Percentiles rank a stretch among this genome's conserved stretches.
Evolutionary conservation across 306 rosid species (phyloP).

Genomic region (Pyrus bretschneideri): DNA sequence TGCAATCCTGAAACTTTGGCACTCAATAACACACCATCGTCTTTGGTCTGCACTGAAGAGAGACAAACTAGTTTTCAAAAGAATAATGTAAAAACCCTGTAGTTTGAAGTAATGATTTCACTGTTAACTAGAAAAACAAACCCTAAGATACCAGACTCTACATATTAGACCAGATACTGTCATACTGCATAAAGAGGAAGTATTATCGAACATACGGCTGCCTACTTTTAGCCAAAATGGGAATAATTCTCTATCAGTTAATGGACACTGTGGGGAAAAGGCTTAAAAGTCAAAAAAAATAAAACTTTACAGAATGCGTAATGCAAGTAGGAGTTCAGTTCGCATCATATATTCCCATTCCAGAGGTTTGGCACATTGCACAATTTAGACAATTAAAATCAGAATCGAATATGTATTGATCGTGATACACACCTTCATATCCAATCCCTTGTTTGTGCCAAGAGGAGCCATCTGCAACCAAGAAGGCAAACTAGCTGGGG

Average conservation of each 20-base stretch:
- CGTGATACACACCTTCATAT: constrained; percentile 61
- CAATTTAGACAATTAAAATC: not conserved
- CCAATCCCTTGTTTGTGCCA: constrained; percentile 34
- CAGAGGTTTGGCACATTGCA: not conserved
- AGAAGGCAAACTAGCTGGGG: constrained; percentile 55
- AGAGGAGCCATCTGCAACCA: constrained; percentile 61
- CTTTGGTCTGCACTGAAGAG: constrained; percentile 98
- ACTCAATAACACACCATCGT: constrained; percentile 54
- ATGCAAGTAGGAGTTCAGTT: not conserved
- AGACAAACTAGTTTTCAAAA: constrained; percentile 56
- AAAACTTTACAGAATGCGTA: not conserved
- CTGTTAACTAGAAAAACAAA: not conserved
- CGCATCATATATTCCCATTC: not conserved
- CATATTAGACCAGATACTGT: too few species aligned
- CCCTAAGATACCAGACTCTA: too few species aligned
- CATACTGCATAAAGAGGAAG: too few species aligned
- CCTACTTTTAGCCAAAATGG: not conserved
- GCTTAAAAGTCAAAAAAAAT: not conserved
- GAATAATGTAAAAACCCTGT: constrained; percentile 32
- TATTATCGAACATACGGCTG: not conserved
- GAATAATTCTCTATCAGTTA: not conserved
- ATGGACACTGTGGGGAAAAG: not conserved
- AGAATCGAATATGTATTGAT: constrained; percentile 1
- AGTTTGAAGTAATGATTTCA: constrained; percentile 8
- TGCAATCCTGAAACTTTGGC: constrained; percentile 35